These are phyloP conservation scores for Thelonectria blattea DNA, from an alignment of 2,329 filamentous ascomycete genomes.

Conservation along the genomic window DNA sequence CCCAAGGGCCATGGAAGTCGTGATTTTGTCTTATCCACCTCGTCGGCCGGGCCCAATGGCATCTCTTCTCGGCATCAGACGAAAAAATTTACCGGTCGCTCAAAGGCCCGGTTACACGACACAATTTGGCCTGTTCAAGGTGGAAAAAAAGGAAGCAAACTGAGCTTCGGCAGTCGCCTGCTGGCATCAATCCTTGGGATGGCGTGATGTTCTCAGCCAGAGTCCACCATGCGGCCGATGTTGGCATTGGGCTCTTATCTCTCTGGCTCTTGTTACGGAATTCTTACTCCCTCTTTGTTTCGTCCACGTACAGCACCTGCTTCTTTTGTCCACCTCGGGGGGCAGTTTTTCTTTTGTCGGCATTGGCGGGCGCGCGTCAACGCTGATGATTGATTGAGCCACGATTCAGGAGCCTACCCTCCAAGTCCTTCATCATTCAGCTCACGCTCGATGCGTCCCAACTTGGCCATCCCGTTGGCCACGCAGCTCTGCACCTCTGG, in stretches of 20 bases:
- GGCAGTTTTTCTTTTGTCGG: conserved; percentile 13
- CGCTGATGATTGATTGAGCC: conserved; percentile 1
- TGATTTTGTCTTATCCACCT: conserved; percentile 8
- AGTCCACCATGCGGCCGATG: conserved; percentile 11
- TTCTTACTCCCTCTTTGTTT: conserved; percentile 13
- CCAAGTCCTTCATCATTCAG: conserved; percentile 11
- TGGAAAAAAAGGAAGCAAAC: conserved; percentile 10
- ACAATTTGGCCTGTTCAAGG: conserved; percentile 3
- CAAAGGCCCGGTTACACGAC: conserved; percentile 1
- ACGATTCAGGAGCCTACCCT: conserved; percentile 5
- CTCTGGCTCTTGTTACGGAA: conserved; percentile 1
- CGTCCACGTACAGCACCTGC: conserved; percentile 15
- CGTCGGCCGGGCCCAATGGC: conserved; percentile 2
- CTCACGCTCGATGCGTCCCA: conserved; percentile 4
- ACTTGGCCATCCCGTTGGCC: conserved; percentile 10
- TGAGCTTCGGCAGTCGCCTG: conserved; percentile 20
- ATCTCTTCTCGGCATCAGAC: conserved; percentile 5
- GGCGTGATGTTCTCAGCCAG: conserved; percentile 11
- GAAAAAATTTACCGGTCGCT: conserved; percentile 6
- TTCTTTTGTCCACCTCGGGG: conserved; percentile 14
- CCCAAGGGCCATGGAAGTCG: conserved; percentile 10
- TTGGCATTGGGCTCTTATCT: conserved; percentile 17
- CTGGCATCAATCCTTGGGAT: conserved; percentile 10
- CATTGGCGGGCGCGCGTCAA: conserved; percentile 7
- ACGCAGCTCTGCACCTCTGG: conserved; percentile 1